Evolutionary conservation across 352 stramenopile species (phyloP).

Genomic region (Globisporangium parvum): DNA sequence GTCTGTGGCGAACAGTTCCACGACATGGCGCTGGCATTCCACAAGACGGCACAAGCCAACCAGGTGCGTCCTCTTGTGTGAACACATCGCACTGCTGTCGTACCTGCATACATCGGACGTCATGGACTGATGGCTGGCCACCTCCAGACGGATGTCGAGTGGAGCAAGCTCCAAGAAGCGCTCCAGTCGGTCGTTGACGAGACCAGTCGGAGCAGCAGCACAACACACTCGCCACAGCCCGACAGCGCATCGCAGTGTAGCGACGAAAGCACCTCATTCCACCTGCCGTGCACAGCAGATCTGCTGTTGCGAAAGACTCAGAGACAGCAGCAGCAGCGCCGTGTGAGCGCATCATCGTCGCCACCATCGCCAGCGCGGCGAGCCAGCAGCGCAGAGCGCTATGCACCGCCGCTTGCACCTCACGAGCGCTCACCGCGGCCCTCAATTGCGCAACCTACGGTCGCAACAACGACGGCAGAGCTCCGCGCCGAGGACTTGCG

Average conservation of each 20-base stretch:
- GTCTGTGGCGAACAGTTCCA: not conserved
- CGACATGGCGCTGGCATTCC: conserved; percentile 7
- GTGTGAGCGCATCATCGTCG: not conserved
- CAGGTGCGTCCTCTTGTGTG: not conserved
- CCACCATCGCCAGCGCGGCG: not conserved
- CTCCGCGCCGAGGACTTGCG: conserved; percentile 50
- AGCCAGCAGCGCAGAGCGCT: not conserved
- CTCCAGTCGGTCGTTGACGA: conserved; percentile 15
- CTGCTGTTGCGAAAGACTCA: conserved; percentile 13
- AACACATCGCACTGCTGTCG: not conserved
- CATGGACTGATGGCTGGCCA: not conserved
- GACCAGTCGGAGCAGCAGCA: conserved; percentile 16
- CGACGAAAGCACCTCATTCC: not conserved
- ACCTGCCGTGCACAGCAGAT: conserved; percentile 25
- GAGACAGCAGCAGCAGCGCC: conserved; percentile 3
- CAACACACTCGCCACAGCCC: not conserved
- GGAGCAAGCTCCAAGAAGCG: conserved; percentile 19
- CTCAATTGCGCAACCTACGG: not conserved
- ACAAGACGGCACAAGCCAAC: not conserved
- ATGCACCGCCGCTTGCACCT: not conserved
- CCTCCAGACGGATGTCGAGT: conserved; percentile 13
- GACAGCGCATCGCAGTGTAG: not conserved
- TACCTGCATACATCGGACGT: not conserved
- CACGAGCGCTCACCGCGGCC: not conserved
- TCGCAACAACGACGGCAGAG: conserved; percentile 3